Percentiles rank a stretch among this genome's conserved stretches.
phyloP scores from a whole-genome alignment of 1,139 yeast species.

The Saccharomycopsis hybrid region DNA sequence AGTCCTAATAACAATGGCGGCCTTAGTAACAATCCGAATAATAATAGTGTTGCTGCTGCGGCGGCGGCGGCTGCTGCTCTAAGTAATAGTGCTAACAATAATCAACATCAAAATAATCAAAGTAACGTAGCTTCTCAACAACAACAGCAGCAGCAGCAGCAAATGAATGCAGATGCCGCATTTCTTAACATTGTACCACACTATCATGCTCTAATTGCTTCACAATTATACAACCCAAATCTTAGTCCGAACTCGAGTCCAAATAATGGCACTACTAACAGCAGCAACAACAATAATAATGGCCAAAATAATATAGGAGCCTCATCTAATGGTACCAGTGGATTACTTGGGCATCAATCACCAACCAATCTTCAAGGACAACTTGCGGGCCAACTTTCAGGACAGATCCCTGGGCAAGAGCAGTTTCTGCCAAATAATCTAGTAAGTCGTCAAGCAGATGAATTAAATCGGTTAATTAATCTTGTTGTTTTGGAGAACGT shows the following conservation, averaged over 20 bases:
- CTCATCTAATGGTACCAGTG: neutral
- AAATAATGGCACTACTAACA: neutral
- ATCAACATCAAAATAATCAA: too few species aligned
- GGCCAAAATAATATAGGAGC: neutral
- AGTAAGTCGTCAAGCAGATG: neutral
- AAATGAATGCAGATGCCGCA: neutral
- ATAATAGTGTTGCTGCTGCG: neutral
- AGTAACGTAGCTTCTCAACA: too few species aligned
- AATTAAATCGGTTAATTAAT: neutral
- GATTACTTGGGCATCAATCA: neutral
- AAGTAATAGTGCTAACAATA: too few species aligned
- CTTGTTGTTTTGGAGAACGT: constrained; percentile 5
- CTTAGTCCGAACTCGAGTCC: too few species aligned
- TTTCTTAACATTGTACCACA: neutral
- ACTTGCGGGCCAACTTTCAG: neutral
- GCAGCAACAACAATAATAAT: neutral
- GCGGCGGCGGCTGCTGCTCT: neutral
- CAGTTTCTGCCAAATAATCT: too few species aligned
- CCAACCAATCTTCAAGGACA: neutral
- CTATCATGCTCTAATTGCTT: neutral
- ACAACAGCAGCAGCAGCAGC: too few species aligned
- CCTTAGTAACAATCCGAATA: neutral
- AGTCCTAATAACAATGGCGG: neutral
- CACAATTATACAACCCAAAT: neutral
- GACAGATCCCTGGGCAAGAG: neutral